Conservation (phyloP, 192 early-diverging fungal species). For the Linnemannia exigua region DNA sequence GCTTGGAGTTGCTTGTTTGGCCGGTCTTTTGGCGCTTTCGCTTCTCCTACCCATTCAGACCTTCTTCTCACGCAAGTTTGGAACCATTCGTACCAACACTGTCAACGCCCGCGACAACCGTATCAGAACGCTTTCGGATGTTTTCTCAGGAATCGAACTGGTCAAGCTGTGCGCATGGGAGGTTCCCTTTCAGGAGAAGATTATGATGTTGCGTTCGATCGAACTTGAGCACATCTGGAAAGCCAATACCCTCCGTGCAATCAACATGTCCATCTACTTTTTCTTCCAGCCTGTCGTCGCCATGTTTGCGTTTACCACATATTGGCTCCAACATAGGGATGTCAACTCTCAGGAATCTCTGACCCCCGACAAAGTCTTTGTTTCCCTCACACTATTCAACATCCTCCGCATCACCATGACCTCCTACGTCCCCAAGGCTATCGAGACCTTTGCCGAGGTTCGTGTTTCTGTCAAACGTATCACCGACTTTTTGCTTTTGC, state of each 20-base stretch:
- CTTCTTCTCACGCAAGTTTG: constrained; percentile 11
- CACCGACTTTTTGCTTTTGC: constrained; percentile 29
- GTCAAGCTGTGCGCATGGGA: constrained; percentile 39
- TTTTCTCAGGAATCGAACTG: constrained; percentile 30
- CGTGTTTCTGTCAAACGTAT: constrained; percentile 19
- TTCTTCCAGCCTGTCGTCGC: constrained; percentile 27
- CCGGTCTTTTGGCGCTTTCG: constrained; percentile 12
- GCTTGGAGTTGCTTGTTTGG: constrained; percentile 14
- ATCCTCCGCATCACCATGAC: constrained; percentile 25
- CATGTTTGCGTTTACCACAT: constrained; percentile 11
- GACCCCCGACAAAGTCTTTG: constrained; percentile 29
- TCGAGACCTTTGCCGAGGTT: constrained; percentile 21
- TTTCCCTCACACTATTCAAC: constrained; percentile 17
- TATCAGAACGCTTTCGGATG: constrained; percentile 24
- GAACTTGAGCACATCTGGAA: constrained; percentile 13
- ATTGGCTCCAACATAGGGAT: constrained; percentile 18
- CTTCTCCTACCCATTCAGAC: constrained; percentile 11
- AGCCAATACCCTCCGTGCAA: constrained; percentile 15
- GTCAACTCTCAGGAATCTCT: background rate
- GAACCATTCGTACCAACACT: constrained; percentile 6
- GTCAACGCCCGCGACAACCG: constrained; percentile 20
- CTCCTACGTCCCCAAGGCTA: constrained; percentile 23
- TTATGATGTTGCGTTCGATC: constrained; percentile 16
- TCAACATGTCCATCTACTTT: constrained; percentile 24
- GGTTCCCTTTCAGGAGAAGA: constrained; percentile 25